Percentiles rank a stretch among this genome's conserved stretches.
Evolutionary conservation across 2,329 filamentous ascomycete species (phyloP).

Genomic region (Colletotrichum acutatum): DNA sequence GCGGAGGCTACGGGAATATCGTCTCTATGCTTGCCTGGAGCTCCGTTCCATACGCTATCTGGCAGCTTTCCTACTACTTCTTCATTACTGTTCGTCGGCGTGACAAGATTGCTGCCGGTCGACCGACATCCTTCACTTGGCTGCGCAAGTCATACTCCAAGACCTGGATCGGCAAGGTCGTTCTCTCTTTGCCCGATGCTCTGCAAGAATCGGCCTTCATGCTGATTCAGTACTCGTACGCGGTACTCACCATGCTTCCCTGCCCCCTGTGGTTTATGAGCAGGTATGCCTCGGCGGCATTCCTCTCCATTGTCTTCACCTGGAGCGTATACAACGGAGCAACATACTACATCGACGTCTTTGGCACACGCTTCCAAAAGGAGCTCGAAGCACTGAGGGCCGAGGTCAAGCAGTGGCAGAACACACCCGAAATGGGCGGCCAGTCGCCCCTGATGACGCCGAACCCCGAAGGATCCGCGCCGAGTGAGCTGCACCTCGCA

Average conservation of each 20-base stretch:
- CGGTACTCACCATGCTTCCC: constrained; percentile 91
- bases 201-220: constrained; percentile 94
- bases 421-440: constrained; percentile 60
- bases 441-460: constrained; percentile 53
- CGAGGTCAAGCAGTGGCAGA: constrained; percentile 91
- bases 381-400: constrained; percentile 89
- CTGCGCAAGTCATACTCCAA: constrained; percentile 91
- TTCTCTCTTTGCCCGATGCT: constrained; percentile 78
- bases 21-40: constrained; percentile 93
- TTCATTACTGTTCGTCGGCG: constrained; percentile 94
- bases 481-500: constrained; percentile 22
- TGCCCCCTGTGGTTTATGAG: constrained; percentile 96
- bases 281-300: constrained; percentile 79
- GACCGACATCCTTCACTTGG: constrained; percentile 98
- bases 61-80: constrained; percentile 94
- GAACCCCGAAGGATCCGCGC: constrained; percentile 36
- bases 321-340: constrained; percentile 98
- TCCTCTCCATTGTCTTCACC: constrained; percentile 84
- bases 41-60: constrained; percentile 89
- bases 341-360: constrained; percentile 98
- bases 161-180: constrained; percentile 86
- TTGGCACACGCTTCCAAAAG: constrained; percentile 95
- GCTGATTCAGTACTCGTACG: constrained; percentile 93
- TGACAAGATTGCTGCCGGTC: constrained; percentile 94
- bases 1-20: constrained; percentile 81